phyloP scores from a whole-genome alignment of 2,329 filamentous ascomycete genomes.

The Myriosclerotinia curreyana region DNA sequence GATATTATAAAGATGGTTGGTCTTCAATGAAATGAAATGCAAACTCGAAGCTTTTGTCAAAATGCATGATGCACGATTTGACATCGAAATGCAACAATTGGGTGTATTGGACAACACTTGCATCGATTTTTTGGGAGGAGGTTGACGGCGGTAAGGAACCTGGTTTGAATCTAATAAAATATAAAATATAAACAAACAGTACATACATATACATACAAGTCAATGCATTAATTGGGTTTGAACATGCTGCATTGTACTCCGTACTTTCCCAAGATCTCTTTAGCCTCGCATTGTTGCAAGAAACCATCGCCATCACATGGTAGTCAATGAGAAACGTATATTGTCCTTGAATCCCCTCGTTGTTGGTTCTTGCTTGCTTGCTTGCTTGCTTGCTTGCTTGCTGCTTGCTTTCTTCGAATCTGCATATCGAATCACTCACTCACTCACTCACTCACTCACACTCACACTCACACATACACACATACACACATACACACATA shows the following conservation, averaged over 20 bases:
- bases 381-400: not conserved
- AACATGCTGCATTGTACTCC: no score
- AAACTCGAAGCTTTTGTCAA: not conserved
- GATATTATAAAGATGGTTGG: not conserved
- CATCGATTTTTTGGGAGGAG: not conserved
- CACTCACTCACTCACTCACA: no score
- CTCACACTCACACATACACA: no score
- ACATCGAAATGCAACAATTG: constrained; percentile 12
- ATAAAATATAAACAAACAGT: no score
- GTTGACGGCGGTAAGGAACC: not conserved
- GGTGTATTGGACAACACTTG: not conserved
- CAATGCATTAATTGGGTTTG: constrained; percentile 1
- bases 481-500: no score
- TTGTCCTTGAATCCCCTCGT: not conserved
- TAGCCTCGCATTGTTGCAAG: not conserved
- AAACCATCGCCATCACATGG: constrained; percentile 1
- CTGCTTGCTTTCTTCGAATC: not conserved
- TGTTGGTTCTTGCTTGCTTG: not conserved
- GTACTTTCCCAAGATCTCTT: not conserved
- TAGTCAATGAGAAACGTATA: constrained; percentile 3
- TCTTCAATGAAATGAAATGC: not conserved
- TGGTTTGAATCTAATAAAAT: no score
- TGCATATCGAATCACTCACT: not conserved
- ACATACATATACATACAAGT: no score
- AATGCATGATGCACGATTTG: not conserved